Percentiles rank a stretch among this genome's conserved stretches.
Conservation (phyloP, 306 rosid species). For the Cotoneaster glaucophyllus region DNA sequence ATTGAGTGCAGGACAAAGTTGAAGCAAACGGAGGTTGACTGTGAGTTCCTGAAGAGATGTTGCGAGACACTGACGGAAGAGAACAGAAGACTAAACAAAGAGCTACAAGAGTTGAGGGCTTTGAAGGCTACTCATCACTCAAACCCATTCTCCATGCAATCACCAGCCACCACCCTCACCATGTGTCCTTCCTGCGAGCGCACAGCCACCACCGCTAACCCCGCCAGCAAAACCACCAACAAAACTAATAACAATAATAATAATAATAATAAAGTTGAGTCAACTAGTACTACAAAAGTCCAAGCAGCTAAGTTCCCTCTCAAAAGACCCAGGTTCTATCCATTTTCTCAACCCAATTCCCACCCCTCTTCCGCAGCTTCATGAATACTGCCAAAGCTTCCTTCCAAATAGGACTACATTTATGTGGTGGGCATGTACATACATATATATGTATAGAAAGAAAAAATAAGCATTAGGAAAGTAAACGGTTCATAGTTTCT, state of each 20-base stretch:
- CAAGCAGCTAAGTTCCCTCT: not conserved
- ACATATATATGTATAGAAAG: not conserved
- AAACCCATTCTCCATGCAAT: slow-evolving; percentile 63
- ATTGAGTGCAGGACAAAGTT: slow-evolving; percentile 31
- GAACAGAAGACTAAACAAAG: slow-evolving; percentile 64
- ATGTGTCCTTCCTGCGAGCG: slow-evolving; percentile 82
- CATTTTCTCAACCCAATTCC: slow-evolving; percentile 36
- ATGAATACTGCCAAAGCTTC: slow-evolving; percentile 12
- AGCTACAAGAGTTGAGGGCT: slow-evolving; percentile 69
- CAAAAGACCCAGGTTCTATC: slow-evolving; percentile 30
- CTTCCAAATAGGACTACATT: not conserved
- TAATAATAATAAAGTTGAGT: too few species aligned
- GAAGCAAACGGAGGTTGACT: slow-evolving; percentile 75
- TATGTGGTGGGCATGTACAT: not conserved
- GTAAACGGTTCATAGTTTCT: not conserved
- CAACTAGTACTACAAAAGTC: not conserved
- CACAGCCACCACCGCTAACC: slow-evolving; percentile 40
- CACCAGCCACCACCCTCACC: slow-evolving; percentile 76
- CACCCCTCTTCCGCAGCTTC: slow-evolving; percentile 35
- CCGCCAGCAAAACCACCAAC: slow-evolving; percentile 18
- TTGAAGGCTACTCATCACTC: slow-evolving; percentile 39
- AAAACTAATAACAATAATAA: not conserved
- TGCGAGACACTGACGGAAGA: slow-evolving; percentile 73
- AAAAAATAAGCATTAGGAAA: not conserved
- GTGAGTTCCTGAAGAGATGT: slow-evolving; percentile 61